Conservation (phyloP, 106 monocot genomes). For the Vanilla planifolia region DNA sequence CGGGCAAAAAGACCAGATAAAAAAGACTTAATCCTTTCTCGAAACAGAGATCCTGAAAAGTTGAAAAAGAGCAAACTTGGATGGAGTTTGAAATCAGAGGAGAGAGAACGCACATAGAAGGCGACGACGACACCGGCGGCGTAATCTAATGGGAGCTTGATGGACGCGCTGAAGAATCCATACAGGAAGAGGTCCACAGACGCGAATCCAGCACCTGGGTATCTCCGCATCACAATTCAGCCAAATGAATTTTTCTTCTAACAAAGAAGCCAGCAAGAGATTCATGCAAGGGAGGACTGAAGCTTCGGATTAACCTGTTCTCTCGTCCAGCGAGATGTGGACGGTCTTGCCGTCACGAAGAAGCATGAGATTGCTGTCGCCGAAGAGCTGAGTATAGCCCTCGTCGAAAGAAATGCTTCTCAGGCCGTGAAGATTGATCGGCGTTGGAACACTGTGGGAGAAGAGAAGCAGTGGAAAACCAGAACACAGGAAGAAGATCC, state of each 20-base stretch:
- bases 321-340: constrained; percentile 47
- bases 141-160: constrained; percentile 80
- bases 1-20: not conserved
- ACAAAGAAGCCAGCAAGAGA: no score
- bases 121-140: constrained; percentile 91
- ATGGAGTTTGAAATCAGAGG: not conserved
- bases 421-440: constrained; percentile 8
- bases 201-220: constrained; percentile 73
- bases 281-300: not conserved
- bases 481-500: not conserved
- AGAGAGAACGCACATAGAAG: constrained; percentile 57
- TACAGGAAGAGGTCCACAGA: constrained; percentile 70
- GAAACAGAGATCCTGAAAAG: no score
- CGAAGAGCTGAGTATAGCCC: constrained; percentile 57
- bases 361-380: constrained; percentile 47
- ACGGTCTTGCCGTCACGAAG: constrained; percentile 34
- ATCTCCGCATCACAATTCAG: not conserved
- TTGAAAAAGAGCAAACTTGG: not conserved
- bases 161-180: constrained; percentile 87
- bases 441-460: not conserved
- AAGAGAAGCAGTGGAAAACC: not conserved
- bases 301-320: constrained; percentile 20
- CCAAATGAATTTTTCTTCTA: not conserved
- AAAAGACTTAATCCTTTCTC: no score
- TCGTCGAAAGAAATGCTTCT: constrained; percentile 40